Percentiles rank a stretch among this genome's conserved stretches.
Conservation (phyloP, 352 stramenopile species). For the Aphanomyces euteiches region DNA sequence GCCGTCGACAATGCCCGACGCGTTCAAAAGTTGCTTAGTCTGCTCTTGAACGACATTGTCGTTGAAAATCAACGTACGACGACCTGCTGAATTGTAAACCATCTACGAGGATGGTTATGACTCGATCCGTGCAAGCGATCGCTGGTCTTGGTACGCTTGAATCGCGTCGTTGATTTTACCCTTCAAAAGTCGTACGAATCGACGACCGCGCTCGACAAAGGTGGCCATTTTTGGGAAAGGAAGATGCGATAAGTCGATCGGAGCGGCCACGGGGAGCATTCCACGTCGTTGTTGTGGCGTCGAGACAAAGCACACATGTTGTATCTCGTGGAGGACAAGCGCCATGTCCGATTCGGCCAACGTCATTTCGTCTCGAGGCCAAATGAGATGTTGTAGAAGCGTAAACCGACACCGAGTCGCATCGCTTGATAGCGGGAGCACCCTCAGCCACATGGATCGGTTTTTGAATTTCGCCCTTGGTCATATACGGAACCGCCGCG, state of each 20-base stretch:
- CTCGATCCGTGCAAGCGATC: not conserved
- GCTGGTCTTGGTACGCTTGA: not conserved
- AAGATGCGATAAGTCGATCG: not conserved
- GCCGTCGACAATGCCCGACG: not conserved
- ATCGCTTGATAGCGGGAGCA: not conserved
- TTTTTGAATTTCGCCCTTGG: not conserved
- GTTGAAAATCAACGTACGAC: too few relatives aligned
- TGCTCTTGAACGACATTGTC: not conserved
- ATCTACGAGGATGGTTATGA: not conserved
- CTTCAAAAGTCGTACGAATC: not conserved
- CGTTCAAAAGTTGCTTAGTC: not conserved
- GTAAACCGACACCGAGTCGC: not conserved
- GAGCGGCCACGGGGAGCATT: not conserved
- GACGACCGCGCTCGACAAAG: slow-evolving; percentile 1
- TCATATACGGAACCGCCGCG: not conserved
- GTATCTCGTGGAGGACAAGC: not conserved
- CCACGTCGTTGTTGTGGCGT: too few relatives aligned
- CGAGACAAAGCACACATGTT: not conserved
- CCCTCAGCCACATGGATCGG: not conserved
- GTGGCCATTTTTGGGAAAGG: not conserved
- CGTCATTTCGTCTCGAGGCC: not conserved
- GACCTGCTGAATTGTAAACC: not conserved
- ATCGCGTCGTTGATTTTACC: not conserved
- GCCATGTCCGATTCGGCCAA: not conserved
- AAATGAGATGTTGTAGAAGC: not conserved